phyloP scores from a whole-genome alignment of 2,329 filamentous ascomycete genomes.

The Xylariaceae sp. region DNA sequence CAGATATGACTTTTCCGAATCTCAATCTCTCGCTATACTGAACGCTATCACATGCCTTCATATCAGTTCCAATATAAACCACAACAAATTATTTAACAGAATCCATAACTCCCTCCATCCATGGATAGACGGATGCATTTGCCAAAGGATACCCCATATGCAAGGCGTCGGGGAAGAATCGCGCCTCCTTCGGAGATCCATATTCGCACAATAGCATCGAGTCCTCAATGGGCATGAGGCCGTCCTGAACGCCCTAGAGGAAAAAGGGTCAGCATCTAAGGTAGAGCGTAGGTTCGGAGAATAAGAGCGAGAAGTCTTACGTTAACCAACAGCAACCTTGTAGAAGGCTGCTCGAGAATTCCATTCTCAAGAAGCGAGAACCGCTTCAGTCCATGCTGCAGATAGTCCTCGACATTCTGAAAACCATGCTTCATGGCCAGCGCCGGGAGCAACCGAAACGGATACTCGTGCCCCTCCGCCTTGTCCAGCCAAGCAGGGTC shows the following conservation, averaged over 20 bases:
- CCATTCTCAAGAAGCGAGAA: conserved; percentile 60
- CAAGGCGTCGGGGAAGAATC: conserved; percentile 57
- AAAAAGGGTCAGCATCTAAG: not conserved
- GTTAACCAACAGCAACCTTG: conserved; percentile 58
- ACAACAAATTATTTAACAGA: conserved; percentile 24
- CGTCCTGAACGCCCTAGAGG: conserved; percentile 57
- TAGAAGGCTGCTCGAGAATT: conserved; percentile 52
- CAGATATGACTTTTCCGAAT: no score
- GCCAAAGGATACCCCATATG: conserved; percentile 67
- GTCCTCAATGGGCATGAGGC: conserved; percentile 65
- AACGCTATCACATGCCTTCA: no score
- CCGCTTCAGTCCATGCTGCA: conserved; percentile 51
- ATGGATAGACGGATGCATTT: conserved; percentile 54
- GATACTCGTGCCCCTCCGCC: conserved; percentile 64
- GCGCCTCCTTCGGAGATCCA: conserved; percentile 60
- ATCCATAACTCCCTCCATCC: conserved; percentile 55
- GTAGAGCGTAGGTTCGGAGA: not conserved
- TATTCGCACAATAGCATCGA: conserved; percentile 61
- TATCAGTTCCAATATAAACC: not conserved
- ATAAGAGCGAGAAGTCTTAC: conserved; percentile 34
- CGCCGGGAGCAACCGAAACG: conserved; percentile 52
- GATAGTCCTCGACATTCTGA: conserved; percentile 51
- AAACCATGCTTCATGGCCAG: conserved; percentile 63
- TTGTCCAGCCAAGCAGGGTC: conserved; percentile 55
- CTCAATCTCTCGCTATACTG: no score